Percentiles rank a stretch among this genome's conserved stretches.
Evolutionary conservation across 2,329 filamentous ascomycete genomes (phyloP).

Genomic region (Venturia aucupariae): DNA sequence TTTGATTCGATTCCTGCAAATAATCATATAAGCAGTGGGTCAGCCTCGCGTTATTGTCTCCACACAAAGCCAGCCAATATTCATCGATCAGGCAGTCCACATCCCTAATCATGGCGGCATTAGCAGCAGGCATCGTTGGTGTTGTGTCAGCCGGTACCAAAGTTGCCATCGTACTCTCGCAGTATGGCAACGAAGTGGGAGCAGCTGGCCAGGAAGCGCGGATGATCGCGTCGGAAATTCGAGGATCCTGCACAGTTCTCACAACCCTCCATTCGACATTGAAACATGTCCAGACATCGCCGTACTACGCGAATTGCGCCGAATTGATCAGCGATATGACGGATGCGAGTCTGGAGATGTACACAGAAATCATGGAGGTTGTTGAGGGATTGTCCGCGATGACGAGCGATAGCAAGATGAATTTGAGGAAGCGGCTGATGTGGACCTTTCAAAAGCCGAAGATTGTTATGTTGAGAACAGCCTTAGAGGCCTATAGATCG

Average conservation of each 20-base stretch:
- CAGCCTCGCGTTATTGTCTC: background rate
- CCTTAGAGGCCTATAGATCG: constrained; percentile 21
- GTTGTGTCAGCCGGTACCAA: constrained; percentile 22
- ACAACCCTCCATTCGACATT: constrained; percentile 18
- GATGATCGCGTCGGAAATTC: constrained; percentile 20
- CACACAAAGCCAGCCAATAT: background rate
- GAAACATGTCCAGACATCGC: constrained; percentile 18
- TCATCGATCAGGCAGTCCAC: background rate
- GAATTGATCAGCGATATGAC: constrained; percentile 20
- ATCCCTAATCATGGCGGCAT: constrained; percentile 17
- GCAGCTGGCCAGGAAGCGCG: constrained; percentile 20
- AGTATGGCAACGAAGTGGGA: constrained; percentile 20
- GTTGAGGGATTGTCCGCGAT: constrained; percentile 15
- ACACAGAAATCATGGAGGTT: constrained; percentile 20
- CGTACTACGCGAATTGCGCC: constrained; percentile 18
- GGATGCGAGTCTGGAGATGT: constrained; percentile 19
- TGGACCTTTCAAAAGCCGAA: constrained; percentile 21
- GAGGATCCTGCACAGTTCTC: constrained; percentile 19
- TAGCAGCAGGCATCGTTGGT: constrained; percentile 21
- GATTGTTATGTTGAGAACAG: constrained; percentile 18
- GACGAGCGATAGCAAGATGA: constrained; percentile 14
- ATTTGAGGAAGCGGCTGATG: constrained; percentile 18
- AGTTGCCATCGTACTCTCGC: constrained; percentile 20
- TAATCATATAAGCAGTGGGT: background rate
- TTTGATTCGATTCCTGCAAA: background rate